Evolutionary conservation across 176 grass and related monocot species (phyloP).

Genomic region (Chrysopogon serrulatus): DNA sequence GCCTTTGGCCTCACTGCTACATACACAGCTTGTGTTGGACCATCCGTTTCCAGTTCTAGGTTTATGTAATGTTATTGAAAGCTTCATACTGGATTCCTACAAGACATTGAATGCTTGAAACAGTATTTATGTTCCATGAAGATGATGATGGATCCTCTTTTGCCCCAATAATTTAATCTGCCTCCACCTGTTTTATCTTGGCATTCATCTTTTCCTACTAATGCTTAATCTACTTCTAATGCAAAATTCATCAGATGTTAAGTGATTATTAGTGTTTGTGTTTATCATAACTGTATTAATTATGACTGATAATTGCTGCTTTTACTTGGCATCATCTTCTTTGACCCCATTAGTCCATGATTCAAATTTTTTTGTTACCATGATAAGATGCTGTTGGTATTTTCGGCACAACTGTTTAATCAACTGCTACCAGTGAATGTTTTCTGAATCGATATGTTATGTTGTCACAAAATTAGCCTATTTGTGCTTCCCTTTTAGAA

Average conservation of each 20-base stretch:
- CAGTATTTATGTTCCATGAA: not conserved
- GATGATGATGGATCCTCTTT: not conserved
- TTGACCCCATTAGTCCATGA: not conserved
- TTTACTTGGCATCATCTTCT: not conserved
- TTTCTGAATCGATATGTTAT: not conserved
- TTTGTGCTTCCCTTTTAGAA: slow-evolving; percentile 22
- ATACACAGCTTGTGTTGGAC: not conserved
- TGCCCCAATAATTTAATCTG: not conserved
- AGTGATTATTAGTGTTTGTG: not conserved
- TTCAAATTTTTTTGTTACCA: not conserved
- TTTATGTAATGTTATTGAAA: not conserved
- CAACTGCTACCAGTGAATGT: not conserved
- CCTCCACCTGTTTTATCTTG: not conserved
- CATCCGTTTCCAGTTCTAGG: not conserved
- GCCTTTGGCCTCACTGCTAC: not conserved
- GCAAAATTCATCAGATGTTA: not conserved
- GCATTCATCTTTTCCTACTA: not conserved
- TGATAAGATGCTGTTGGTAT: not conserved
- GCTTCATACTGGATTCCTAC: not conserved
- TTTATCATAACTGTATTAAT: not conserved
- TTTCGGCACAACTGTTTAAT: not conserved
- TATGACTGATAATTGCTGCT: not conserved
- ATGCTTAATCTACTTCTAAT: not conserved
- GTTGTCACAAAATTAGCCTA: not conserved
- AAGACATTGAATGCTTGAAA: not conserved